A percentile compares a stretch with the other conserved stretches of the same genome.
Conservation (phyloP, 768 basidiomycete genomes). For the Infundibulicybe gibba region DNA sequence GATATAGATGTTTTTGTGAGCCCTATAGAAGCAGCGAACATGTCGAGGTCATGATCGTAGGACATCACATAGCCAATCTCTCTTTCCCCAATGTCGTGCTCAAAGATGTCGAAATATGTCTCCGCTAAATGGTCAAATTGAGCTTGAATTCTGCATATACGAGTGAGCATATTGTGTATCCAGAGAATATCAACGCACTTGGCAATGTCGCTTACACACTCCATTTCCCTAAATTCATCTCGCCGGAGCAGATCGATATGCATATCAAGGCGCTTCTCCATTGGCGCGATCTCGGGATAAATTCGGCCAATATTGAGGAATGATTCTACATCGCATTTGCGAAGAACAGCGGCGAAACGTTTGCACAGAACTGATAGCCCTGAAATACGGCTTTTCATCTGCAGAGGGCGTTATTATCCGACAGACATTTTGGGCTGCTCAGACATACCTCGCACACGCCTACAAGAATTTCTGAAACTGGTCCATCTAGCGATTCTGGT, state of each 20-base stretch:
- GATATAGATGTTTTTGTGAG: slow-evolving; percentile 84
- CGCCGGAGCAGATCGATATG: slow-evolving; percentile 81
- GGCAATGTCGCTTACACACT: slow-evolving; percentile 86
- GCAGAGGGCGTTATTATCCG: slow-evolving; percentile 2
- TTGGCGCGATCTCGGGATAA: slow-evolving; percentile 77
- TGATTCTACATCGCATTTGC: slow-evolving; percentile 75
- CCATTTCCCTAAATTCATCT: slow-evolving; percentile 91
- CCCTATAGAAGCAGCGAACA: slow-evolving; percentile 89
- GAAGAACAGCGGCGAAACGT: slow-evolving; percentile 83
- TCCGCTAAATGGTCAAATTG: slow-evolving; percentile 93
- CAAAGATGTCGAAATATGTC: slow-evolving; percentile 77
- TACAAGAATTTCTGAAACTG: slow-evolving; percentile 84
- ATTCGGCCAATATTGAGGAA: slow-evolving; percentile 86
- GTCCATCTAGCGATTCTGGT: slow-evolving; percentile 79
- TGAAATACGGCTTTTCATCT: slow-evolving; percentile 85
- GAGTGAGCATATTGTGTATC: neutral
- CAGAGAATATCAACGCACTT: slow-evolving; percentile 51
- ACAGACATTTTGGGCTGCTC: neutral
- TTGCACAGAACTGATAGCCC: slow-evolving; percentile 81
- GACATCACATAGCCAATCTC: slow-evolving; percentile 80
- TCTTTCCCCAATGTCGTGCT: slow-evolving; percentile 87
- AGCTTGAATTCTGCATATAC: slow-evolving; percentile 69
- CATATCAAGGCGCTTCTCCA: slow-evolving; percentile 91
- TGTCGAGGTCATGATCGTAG: slow-evolving; percentile 91
- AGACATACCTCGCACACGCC: slow-evolving; percentile 86